These are phyloP conservation scores for Eimeria zaria DNA, from an alignment of 169 alveolate species.

Conservation along the genomic window DNA sequence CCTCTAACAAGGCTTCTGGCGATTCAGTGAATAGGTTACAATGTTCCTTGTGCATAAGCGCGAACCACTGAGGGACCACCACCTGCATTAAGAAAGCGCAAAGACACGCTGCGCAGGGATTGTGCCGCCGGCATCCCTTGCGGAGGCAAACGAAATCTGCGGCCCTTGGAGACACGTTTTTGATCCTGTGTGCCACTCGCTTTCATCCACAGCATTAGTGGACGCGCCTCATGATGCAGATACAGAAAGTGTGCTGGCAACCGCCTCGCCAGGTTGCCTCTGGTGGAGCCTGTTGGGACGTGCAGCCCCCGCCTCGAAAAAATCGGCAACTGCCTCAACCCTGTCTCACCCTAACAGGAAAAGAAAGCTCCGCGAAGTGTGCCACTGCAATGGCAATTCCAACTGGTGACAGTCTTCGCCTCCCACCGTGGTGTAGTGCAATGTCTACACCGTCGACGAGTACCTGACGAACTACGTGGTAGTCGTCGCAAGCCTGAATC, in stretches of 20 bases:
- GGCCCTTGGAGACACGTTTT: background rate
- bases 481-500: constrained; percentile 40
- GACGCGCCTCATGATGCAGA: background rate
- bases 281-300: background rate
- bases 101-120: background rate
- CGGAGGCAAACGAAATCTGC: background rate
- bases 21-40: constrained; percentile 15
- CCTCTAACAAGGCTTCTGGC: constrained; percentile 18
- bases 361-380: constrained; percentile 48
- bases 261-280: background rate
- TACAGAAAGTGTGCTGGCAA: background rate
- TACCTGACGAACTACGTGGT: constrained; percentile 50
- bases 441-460: constrained; percentile 71
- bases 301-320: background rate
- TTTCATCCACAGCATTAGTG: background rate
- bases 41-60: background rate
- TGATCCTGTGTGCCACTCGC: background rate
- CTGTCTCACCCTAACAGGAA: constrained; percentile 61
- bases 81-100: constrained; percentile 10
- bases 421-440: constrained; percentile 64
- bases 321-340: background rate
- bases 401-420: constrained; percentile 56
- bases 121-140: background rate
- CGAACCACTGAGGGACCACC: constrained; percentile 66
- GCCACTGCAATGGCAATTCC: constrained; percentile 77